Base-by-base conservation (phyloP, 192 early-diverging fungal species). In the Helicostylum pulchrum region DNA sequence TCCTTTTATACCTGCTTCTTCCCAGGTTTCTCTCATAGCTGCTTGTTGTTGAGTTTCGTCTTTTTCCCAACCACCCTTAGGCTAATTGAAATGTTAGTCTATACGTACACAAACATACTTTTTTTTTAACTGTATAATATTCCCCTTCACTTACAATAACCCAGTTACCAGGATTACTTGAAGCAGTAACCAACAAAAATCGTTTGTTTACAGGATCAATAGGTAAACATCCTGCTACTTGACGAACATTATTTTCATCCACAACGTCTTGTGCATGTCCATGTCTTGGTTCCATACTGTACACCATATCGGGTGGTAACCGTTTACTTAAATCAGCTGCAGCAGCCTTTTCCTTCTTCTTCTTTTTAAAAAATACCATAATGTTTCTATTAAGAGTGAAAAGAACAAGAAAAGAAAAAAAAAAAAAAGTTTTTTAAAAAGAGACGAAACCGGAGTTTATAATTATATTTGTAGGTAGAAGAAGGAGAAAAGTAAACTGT, bases 11-110 rank as follows among this genome's bases (percentile, higher is more conserved):
- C 85, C 85, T 44, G 83, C 81, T 77, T 87, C 85, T 70, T 87
- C 85, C 75, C 80, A 87, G 4, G 85, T 87, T 62, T 87, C 85
- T 56, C 85, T 68, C 12, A 64, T 58, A 44, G 85, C 85, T 21
- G 83, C 82, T 47, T 80, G 71, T 65, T 76, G 70, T 39, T 79
- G 67, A 14, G 82, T 79, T 64, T 87, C 85, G 48, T 85, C 79
- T 54, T 77, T 77, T 59, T 87, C 85, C 85, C 85, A 87, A 19
- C 85, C 85, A 26, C 85, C 85, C 61, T 87, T 84, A 12, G 85
- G 83, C 78, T 78, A 66, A 21, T 42, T 46, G 7, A 14, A 36
- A 17, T 15, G 4, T 34, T 5, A 80, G 71, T 15, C 78, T 39
- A 23, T 66, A 57, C 10, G 19, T 36, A 20, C 12, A 30, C 3